These are phyloP conservation scores for Heterobasidion annosum DNA, from an alignment of 1,284 basidiomycete genomes.

Conservation along the genomic window DNA sequence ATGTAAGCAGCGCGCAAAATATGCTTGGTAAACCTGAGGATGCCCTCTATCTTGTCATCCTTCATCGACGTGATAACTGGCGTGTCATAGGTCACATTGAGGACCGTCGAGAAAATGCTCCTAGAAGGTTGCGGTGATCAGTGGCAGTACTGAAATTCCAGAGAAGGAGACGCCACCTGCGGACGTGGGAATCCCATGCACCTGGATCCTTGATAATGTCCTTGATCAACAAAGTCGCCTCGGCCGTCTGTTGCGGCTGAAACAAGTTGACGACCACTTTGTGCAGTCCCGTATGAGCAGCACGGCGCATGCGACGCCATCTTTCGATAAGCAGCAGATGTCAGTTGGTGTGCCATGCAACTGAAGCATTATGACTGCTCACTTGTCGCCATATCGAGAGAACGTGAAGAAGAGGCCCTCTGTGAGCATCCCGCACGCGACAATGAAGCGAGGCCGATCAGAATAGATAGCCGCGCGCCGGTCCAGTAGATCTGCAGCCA, in stretches of 20 bases:
- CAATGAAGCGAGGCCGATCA: slow-evolving; percentile 3
- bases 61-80: background rate
- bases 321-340: background rate
- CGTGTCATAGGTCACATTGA: background rate
- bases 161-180: background rate
- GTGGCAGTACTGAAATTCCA: background rate
- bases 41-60: background rate
- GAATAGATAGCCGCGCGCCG: slow-evolving; percentile 5
- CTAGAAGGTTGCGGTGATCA: background rate
- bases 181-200: background rate
- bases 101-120: background rate
- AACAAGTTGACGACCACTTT: background rate
- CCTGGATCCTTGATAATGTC: background rate
- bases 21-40: background rate
- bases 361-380: background rate
- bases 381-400: background rate
- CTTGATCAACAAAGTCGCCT: background rate
- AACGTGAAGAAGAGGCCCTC: background rate
- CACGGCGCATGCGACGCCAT: slow-evolving; percentile 1
- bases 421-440: background rate
- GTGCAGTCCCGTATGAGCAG: background rate
- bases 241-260: background rate
- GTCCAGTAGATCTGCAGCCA: slow-evolving; percentile 4
- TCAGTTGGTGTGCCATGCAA: background rate
- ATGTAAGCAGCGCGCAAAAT: background rate